phyloP scores from a whole-genome alignment of 768 basidiomycete genomes.

The Filobasidium wieringae region DNA sequence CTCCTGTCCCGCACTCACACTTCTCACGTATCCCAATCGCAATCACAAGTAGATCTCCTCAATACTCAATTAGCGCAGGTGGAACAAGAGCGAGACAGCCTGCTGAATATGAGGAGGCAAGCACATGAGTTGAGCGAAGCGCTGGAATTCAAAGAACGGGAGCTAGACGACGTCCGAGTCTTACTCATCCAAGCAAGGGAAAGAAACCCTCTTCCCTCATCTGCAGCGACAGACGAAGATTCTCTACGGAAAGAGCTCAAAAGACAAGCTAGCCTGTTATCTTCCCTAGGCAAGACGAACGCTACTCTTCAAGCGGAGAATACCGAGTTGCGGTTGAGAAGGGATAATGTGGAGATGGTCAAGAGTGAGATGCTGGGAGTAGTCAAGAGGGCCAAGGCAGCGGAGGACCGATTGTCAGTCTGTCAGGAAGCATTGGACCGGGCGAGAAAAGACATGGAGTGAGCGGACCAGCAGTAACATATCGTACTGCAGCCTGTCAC shows the following conservation, averaged over 20 bases:
- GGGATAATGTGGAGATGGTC: constrained; percentile 25
- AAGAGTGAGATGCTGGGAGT: constrained; percentile 20
- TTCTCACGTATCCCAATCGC: neutral
- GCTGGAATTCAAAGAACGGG: constrained; percentile 24
- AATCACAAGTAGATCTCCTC: constrained; percentile 9
- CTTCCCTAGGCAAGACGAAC: constrained; percentile 20
- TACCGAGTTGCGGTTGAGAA: constrained; percentile 27
- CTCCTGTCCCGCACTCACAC: constrained; percentile 4
- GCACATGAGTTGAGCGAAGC: constrained; percentile 23
- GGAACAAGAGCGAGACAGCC: constrained; percentile 16
- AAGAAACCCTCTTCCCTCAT: neutral
- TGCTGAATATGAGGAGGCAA: constrained; percentile 18
- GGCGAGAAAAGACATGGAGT: constrained; percentile 36
- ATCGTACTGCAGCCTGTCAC: neutral
- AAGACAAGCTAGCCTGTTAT: constrained; percentile 25
- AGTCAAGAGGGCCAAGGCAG: constrained; percentile 18
- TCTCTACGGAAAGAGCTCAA: constrained; percentile 1
- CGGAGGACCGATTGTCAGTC: constrained; percentile 25
- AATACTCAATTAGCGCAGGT: constrained; percentile 14
- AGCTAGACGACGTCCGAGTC: constrained; percentile 10
- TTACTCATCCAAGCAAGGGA: neutral
- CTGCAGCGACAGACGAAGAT: neutral
- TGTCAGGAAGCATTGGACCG: constrained; percentile 30
- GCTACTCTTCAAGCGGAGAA: constrained; percentile 22
- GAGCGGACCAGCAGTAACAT: neutral